These are phyloP conservation scores for Microdochium nivale DNA, from an alignment of 2,329 filamentous ascomycete species.

Conservation along the genomic window DNA sequence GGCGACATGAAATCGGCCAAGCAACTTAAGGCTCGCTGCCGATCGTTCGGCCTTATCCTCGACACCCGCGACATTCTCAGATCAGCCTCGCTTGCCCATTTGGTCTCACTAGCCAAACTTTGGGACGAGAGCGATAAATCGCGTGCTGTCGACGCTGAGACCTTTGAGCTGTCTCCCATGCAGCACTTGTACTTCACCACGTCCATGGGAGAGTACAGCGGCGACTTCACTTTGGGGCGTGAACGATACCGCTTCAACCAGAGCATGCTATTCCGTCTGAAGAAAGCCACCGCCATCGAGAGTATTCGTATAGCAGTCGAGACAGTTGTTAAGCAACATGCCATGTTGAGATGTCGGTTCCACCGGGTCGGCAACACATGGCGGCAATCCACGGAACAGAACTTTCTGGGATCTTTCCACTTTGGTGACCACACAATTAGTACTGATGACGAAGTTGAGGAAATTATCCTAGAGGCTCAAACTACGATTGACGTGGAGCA, in stretches of 20 bases:
- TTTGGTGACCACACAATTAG: conserved; percentile 32
- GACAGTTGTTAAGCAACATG: conserved; percentile 38
- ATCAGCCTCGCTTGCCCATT: conserved; percentile 26
- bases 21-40: conserved; percentile 27
- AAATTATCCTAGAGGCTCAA: conserved; percentile 31
- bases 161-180: conserved; percentile 42
- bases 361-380: conserved; percentile 27
- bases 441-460: conserved; percentile 30
- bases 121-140: conserved; percentile 19
- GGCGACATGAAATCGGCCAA: conserved; percentile 29
- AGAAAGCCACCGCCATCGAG: conserved; percentile 27
- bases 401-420: conserved; percentile 31
- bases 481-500: conserved; percentile 36
- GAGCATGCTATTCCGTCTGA: conserved; percentile 37
- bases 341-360: conserved; percentile 43
- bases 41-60: conserved; percentile 27
- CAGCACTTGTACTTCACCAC: conserved; percentile 45
- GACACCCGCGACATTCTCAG: conserved; percentile 26
- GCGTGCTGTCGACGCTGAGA: conserved; percentile 23
- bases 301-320: conserved; percentile 39
- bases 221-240: not conserved
- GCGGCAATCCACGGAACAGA: conserved; percentile 34
- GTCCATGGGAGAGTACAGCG: conserved; percentile 23
- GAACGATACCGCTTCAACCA: conserved; percentile 36
- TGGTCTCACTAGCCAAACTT: conserved; percentile 25